phyloP scores from a whole-genome alignment of 2,329 filamentous ascomycete genomes.

The Exophiala aquamarina region DNA sequence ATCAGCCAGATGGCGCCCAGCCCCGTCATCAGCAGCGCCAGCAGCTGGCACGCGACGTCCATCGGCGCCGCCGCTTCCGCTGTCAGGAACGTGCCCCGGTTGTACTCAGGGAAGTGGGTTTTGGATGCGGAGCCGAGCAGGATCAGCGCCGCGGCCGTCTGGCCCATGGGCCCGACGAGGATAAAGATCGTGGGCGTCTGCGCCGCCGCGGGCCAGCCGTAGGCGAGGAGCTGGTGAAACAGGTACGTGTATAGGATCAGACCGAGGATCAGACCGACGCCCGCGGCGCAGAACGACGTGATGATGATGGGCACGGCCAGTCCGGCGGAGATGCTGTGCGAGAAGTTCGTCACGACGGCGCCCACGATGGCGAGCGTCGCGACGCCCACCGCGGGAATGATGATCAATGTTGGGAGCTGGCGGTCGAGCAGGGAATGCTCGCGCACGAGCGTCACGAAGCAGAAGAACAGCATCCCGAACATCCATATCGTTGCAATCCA shows the following conservation, averaged over 20 bases:
- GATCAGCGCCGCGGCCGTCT: conserved; percentile 35
- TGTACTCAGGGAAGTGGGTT: conserved; percentile 34
- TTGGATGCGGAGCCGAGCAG: conserved; percentile 36
- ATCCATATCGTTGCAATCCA: conserved; percentile 37
- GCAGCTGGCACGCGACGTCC: conserved; percentile 37
- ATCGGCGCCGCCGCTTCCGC: conserved; percentile 34
- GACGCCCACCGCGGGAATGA: conserved; percentile 27
- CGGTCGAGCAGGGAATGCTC: conserved; percentile 39
- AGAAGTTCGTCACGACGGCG: conserved; percentile 12
- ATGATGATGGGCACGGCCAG: conserved; percentile 40
- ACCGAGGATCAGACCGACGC: conserved; percentile 34
- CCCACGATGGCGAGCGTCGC: conserved; percentile 21
- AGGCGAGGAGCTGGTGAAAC: conserved; percentile 20
- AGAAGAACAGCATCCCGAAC: conserved; percentile 31
- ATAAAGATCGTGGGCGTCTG: conserved; percentile 37
- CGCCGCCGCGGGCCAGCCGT: conserved; percentile 28
- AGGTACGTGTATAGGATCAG: conserved; percentile 36
- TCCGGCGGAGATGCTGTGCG: conserved; percentile 27
- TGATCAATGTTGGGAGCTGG: conserved; percentile 37
- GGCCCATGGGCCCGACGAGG: conserved; percentile 42
- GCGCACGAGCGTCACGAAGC: conserved; percentile 33
- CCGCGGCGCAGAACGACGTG: conserved; percentile 41
- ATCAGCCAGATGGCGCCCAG: conserved; percentile 44
- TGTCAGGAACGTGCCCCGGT: conserved; percentile 36
- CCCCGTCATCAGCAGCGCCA: conserved; percentile 41